A percentile compares a stretch with the other conserved stretches of the same genome.
These are phyloP conservation scores for Allium fistulosum DNA, from an alignment of 106 monocot genomes.

Conservation along the genomic window DNA sequence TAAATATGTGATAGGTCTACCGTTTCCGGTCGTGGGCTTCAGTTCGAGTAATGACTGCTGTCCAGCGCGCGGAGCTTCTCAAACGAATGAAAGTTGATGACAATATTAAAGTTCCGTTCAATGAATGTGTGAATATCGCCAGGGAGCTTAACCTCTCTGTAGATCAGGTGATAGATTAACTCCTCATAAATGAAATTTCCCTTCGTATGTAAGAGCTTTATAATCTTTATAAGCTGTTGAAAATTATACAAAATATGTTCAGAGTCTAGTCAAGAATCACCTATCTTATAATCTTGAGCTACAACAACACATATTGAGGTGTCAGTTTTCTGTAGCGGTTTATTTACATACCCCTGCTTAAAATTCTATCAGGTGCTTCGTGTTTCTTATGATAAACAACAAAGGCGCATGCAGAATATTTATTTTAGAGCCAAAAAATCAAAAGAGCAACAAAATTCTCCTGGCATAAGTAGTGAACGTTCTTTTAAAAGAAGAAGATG, in stretches of 20 bases:
- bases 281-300: no score
- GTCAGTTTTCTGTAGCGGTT: no score
- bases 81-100: conserved; percentile 32
- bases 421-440: conserved; percentile 5
- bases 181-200: no score
- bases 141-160: conserved; percentile 71
- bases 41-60: conserved; percentile 69
- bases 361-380: conserved; percentile 57
- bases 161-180: conserved; percentile 37
- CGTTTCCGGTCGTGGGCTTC: conserved; percentile 64
- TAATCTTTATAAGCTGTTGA: no score
- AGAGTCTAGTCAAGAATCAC: no score
- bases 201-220: no score
- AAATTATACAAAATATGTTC: no score
- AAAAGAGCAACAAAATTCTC: conserved; percentile 6
- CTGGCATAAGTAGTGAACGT: not conserved
- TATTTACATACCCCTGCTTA: no score
- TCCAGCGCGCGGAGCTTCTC: conserved; percentile 52
- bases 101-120: conserved; percentile 54
- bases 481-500: conserved; percentile 37
- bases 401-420: conserved; percentile 11
- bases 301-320: no score
- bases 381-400: conserved; percentile 43
- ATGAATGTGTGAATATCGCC: conserved; percentile 70
- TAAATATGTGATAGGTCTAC: conserved; percentile 40